Base-by-base conservation (phyloP, 2,329 filamentous ascomycete genomes). In the Aureobasidium sp. region DNA sequence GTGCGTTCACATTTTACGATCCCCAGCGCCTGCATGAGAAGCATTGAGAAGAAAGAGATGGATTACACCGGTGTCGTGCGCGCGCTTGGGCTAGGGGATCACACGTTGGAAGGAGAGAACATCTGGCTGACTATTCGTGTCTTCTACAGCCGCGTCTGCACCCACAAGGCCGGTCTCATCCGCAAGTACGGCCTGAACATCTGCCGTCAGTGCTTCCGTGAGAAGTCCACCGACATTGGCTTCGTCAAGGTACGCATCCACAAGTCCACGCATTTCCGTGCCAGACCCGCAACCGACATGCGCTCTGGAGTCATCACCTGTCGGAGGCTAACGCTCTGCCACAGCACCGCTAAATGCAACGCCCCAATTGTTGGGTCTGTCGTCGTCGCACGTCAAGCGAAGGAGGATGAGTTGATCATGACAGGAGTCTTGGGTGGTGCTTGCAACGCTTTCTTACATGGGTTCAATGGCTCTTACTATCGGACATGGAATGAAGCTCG, bases 161-260 rank as follows among this genome's bases (percentile, higher is more conserved):
- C 91, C 77, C 93, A 99, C 89, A 87, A 86, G 77, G 93, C 94
- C 76, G 94, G 94, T 95, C 87, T 99, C 73, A 96, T 99, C 87
- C 92, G 94, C 85, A 99, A 99, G 85, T 99, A 99, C 84, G 93
- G 94, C 77, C 86, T 97, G 73, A 91, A 96, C 75, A 85, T 87
- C 80, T 87, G 84, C 82, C 83, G 84, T 82, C 81, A 84, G 78
- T 87, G 84, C 82, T 87, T 87, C 82, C 77, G 85, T 71, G 85
- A 87, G 80, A 87, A 87, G 82, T 78, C 79, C 73, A 74, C 76
- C 74, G 84, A 87, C 76, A 87, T 87, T 75, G 85, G 85, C 71
- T 87, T 87, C 81, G 77, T 81, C 77, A 87, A 87, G 84, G 84
- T 87, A 78, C 52, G 64, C 36, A 37, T n/a, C 14, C 31, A 41